A percentile compares a stretch with the other conserved stretches of the same genome.
Conservation (phyloP, 805 yeast species). For the Saccharomycopsis vini region DNA sequence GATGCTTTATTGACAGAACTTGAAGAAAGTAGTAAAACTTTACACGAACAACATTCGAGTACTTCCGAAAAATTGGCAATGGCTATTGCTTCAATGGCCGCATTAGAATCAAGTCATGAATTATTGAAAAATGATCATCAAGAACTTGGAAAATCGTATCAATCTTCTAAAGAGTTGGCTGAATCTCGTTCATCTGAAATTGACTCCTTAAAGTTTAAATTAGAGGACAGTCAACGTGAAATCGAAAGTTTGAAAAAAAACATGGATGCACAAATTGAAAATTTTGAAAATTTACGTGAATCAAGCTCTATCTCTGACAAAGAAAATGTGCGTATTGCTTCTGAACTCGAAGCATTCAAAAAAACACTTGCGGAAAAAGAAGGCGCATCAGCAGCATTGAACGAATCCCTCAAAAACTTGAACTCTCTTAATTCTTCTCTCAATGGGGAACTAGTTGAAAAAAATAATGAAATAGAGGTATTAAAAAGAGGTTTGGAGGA, state of each 20-base stretch:
- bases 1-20: conserved; percentile 7
- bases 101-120: conserved; percentile 20
- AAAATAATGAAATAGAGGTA: background rate
- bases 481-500: background rate
- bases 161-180: background rate
- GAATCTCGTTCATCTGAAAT: conserved; percentile 12
- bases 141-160: background rate
- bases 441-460: background rate
- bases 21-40: conserved; percentile 2
- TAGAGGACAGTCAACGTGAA: too few species aligned
- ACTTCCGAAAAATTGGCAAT: conserved; percentile 10
- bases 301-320: too few species aligned
- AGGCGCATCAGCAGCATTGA: background rate
- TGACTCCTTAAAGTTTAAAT: background rate
- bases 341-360: background rate
- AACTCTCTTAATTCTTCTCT: background rate
- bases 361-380: background rate
- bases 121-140: conserved; percentile 21
- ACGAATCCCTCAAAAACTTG: background rate
- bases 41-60: background rate
- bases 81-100: conserved; percentile 10
- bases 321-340: too few species aligned
- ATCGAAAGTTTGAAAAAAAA: too few species aligned
- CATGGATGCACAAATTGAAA: too few species aligned
- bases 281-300: too few species aligned